phyloP scores from a whole-genome alignment of 352 stramenopile genomes.

The Globisporangium spiculum region DNA sequence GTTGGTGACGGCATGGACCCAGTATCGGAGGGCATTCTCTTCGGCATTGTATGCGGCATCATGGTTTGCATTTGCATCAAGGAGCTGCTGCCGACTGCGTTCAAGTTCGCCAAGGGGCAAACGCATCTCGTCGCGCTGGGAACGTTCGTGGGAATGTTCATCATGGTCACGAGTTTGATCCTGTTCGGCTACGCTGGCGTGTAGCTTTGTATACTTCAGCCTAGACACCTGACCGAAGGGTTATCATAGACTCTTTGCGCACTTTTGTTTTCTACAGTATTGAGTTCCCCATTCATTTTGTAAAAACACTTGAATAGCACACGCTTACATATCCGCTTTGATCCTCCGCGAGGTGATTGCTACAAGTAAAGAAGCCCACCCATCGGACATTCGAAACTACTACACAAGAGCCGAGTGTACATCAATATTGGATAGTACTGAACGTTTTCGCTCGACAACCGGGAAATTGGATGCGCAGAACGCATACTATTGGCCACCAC shows the following conservation, averaged over 20 bases:
- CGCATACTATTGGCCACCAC: no score
- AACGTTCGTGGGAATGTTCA: slow-evolving; percentile 77
- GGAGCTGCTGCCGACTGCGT: slow-evolving; percentile 91
- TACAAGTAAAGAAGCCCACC: no score
- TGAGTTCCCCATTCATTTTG: not conserved
- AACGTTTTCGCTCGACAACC: not conserved
- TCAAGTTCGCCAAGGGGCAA: slow-evolving; percentile 86
- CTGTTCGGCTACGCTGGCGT: slow-evolving; percentile 81
- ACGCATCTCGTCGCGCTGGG: slow-evolving; percentile 83
- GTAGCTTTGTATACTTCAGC: slow-evolving; percentile 18
- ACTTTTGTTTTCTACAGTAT: not conserved
- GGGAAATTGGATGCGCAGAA: not conserved
- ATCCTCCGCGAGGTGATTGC: no score
- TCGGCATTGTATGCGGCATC: slow-evolving; percentile 92
- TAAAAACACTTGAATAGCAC: not conserved
- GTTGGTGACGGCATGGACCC: slow-evolving; percentile 74
- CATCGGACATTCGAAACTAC: no score
- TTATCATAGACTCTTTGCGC: not conserved
- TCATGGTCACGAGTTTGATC: slow-evolving; percentile 88
- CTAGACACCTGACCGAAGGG: not conserved
- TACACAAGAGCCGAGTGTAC: not conserved
- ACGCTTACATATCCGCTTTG: not conserved
- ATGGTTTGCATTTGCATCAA: slow-evolving; percentile 91
- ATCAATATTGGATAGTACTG: no score
- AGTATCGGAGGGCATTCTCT: slow-evolving; percentile 91